Evolutionary conservation across 176 grass and related monocot species (phyloP).

Genomic region (Zoysia japonica): DNA sequence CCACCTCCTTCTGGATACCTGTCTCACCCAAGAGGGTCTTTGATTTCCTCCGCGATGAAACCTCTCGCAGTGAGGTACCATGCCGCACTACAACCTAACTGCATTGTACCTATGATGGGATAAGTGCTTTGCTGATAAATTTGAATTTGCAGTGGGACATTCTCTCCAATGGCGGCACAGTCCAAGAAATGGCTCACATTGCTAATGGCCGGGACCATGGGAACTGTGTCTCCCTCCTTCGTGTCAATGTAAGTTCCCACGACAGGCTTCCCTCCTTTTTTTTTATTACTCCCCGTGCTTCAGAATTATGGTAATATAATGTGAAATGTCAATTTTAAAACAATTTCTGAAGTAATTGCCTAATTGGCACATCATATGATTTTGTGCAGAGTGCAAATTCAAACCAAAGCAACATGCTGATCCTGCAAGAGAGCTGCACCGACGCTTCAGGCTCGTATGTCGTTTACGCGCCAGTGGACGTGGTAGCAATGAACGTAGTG

Average conservation of each 20-base stretch:
- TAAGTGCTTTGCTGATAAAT: background rate
- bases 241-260: constrained; percentile 62
- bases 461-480: constrained; percentile 86
- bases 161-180: constrained; percentile 80
- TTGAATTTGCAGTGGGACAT: constrained; percentile 75
- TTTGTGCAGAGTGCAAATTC: constrained; percentile 71
- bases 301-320: background rate
- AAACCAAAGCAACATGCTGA: constrained; percentile 96
- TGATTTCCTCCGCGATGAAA: constrained; percentile 85
- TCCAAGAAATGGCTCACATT: constrained; percentile 98
- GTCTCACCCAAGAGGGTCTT: constrained; percentile 73
- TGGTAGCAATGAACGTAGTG: constrained; percentile 91
- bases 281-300: too few species aligned
- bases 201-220: constrained; percentile 92
- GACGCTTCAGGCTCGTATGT: constrained; percentile 82
- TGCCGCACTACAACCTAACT: background rate
- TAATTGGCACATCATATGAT: background rate
- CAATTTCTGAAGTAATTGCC: background rate
- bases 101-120: background rate
- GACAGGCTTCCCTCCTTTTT: background rate
- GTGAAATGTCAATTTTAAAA: too few species aligned
- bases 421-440: constrained; percentile 96
- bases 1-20: constrained; percentile 92
- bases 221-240: constrained; percentile 83
- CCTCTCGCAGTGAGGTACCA: constrained; percentile 68